Evolutionary conservation across 208 protist species (phyloP).

Genomic region (Herpetomonas tarakana): DNA sequence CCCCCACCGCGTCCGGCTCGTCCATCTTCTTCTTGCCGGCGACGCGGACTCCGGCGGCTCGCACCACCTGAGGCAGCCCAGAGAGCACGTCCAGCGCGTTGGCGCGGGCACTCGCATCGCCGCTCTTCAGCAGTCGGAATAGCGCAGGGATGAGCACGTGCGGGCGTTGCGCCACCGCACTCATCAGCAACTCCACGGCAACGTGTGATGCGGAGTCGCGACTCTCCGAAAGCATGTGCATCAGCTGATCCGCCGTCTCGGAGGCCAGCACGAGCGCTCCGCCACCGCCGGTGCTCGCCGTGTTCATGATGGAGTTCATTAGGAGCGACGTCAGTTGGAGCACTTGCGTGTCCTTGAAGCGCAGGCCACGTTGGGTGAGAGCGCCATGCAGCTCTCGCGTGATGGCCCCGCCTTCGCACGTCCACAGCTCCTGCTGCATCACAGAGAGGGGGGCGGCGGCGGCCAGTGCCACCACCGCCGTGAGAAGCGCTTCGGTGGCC

Average conservation of each 20-base stretch:
- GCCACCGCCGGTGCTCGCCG: conserved; percentile 5
- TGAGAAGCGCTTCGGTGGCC: conserved; percentile 39
- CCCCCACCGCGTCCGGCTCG: not conserved
- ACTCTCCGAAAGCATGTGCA: conserved; percentile 61
- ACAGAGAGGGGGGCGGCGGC: conserved; percentile 34
- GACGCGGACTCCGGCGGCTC: not conserved
- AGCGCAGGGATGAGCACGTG: conserved; percentile 68
- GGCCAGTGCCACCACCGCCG: conserved; percentile 35
- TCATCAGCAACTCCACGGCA: conserved; percentile 55
- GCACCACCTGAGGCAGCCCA: conserved; percentile 31
- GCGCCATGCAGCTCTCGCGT: conserved; percentile 70
- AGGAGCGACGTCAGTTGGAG: conserved; percentile 59
- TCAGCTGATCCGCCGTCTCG: conserved; percentile 66
- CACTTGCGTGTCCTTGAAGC: conserved; percentile 44
- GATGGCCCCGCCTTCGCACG: conserved; percentile 20
- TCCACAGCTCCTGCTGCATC: conserved; percentile 58
- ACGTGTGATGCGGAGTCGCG: conserved; percentile 71
- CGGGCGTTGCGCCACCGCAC: conserved; percentile 51
- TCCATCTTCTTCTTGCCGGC: not conserved
- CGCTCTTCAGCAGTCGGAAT: conserved; percentile 66
- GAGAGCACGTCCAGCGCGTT: conserved; percentile 73
- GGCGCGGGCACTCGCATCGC: conserved; percentile 38
- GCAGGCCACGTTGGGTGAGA: conserved; percentile 67
- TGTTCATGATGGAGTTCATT: conserved; percentile 52
- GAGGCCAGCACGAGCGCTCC: conserved; percentile 23